phyloP scores from a whole-genome alignment of 1,139 yeast species.

The Groenewaldozyma auringiensis region DNA sequence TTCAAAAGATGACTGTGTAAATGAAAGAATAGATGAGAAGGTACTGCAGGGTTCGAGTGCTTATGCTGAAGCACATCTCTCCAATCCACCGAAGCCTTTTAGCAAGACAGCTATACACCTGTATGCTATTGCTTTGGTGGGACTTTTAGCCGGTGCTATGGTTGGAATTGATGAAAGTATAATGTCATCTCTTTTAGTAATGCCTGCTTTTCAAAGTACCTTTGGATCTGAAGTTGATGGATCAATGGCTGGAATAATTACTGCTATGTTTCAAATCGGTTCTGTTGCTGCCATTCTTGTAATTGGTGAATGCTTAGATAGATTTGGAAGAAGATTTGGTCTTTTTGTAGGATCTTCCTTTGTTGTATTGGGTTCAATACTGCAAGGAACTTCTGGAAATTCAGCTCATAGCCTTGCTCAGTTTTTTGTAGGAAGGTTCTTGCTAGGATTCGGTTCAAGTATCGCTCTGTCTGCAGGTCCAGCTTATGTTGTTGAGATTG shows the following conservation, averaged over 20 bases:
- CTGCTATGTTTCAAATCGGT: slow-evolving; percentile 17
- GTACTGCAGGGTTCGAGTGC: slow-evolving; percentile 11
- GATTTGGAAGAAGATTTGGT: slow-evolving; percentile 15
- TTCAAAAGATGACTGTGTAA: too few species aligned
- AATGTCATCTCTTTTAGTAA: slow-evolving; percentile 13
- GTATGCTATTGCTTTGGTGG: slow-evolving; percentile 10
- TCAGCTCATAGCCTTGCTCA: slow-evolving; percentile 8
- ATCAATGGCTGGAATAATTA: slow-evolving; percentile 14
- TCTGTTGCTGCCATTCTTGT: slow-evolving; percentile 23
- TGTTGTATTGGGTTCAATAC: slow-evolving; percentile 12
- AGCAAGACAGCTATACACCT: slow-evolving; percentile 9
- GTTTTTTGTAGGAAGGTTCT: slow-evolving; percentile 20
- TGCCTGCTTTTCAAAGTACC: slow-evolving; percentile 10
- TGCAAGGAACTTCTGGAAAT: slow-evolving; percentile 12
- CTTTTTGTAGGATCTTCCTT: slow-evolving; percentile 12
- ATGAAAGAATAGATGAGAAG: too few species aligned
- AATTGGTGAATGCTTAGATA: slow-evolving; percentile 12
- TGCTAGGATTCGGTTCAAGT: slow-evolving; percentile 20
- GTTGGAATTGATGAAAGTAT: slow-evolving; percentile 14
- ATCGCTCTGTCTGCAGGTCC: slow-evolving; percentile 20
- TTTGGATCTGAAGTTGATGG: slow-evolving; percentile 15
- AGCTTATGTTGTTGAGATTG: slow-evolving; percentile 16
- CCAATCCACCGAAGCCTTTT: slow-evolving; percentile 13
- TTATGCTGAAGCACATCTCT: slow-evolving; percentile 10
- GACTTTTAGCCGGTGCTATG: slow-evolving; percentile 12